Base-by-base conservation (phyloP, 768 basidiomycete genomes). In the Serendipita sp. region DNA sequence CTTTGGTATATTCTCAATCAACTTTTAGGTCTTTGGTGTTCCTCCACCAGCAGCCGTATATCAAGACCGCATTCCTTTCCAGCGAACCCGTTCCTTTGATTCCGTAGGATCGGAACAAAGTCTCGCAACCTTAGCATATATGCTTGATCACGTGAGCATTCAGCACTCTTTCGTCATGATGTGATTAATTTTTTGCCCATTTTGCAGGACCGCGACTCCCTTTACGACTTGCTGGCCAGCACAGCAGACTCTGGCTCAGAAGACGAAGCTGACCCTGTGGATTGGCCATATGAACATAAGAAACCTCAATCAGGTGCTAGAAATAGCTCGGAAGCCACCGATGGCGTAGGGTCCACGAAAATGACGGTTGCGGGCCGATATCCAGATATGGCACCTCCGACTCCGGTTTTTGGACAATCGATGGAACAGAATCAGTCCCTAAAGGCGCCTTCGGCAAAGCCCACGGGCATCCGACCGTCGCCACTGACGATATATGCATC, bases 21-120 rank as follows among this genome's bases (percentile, higher is more conserved):
- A 37, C 24, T 24, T 10, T 32, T 68, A 83, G 81, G 67, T 82
- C 24, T 81, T 83, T 64, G 81, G 81, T 18, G 75, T 76, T 64
- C 78, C 80, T 54, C 78, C 79, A 13, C 79, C 80, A 10, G 67
- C 72, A 7, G 75, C 78, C 28, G 68, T 80, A 41, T 75, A 79
- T 68, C 75, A 74, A 48, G 56, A 60, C 35, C 3, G 24, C 1
- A 24, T 38, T 10, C 16, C 34, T n/a, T 30, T 38, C 4, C 24
- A 60, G 18, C 37, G 16, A n/a, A 38, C 56, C 8, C 24, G 56
- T 38, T 60, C 56, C 16, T 30, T 60, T 37, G 56, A 60, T 60
- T 38, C 56, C 10, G 16, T n/a, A 32, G 37, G 11, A n/a, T 60
- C 56, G 2, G 32, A 30, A n/a, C 56, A 34, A 35, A 60, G 56